These are phyloP conservation scores for Penicillium taxi DNA, from an alignment of 495 filamentous ascomycete genomes.

Conservation along the genomic window DNA sequence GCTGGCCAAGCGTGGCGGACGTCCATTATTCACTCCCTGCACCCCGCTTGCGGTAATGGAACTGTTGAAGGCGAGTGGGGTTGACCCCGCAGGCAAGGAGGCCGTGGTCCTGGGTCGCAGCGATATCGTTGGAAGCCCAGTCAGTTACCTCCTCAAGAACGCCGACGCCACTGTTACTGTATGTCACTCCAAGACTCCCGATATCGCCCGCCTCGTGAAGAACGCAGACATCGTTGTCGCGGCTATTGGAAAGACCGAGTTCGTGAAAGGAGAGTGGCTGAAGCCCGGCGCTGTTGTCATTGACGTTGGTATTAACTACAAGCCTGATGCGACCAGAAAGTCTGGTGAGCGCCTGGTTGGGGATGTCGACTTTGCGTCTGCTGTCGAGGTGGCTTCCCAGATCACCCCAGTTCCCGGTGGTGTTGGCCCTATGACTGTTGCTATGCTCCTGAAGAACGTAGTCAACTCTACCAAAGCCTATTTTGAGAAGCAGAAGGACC, in stretches of 20 bases:
- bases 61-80: slow-evolving; percentile 72
- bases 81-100: slow-evolving; percentile 79
- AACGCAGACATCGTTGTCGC: slow-evolving; percentile 83
- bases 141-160: slow-evolving; percentile 89
- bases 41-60: slow-evolving; percentile 97
- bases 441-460: slow-evolving; percentile 92
- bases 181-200: slow-evolving; percentile 81
- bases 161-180: slow-evolving; percentile 94
- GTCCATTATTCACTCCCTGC: slow-evolving; percentile 83
- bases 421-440: slow-evolving; percentile 97
- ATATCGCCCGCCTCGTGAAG: slow-evolving; percentile 66
- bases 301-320: slow-evolving; percentile 95
- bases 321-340: slow-evolving; percentile 88
- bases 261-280: slow-evolving; percentile 90
- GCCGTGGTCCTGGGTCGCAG: slow-evolving; percentile 92
- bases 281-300: slow-evolving; percentile 92
- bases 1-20: slow-evolving; percentile 85
- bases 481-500: slow-evolving; percentile 71
- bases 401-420: slow-evolving; percentile 97
- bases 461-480: slow-evolving; percentile 71
- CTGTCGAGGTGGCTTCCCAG: slow-evolving; percentile 77
- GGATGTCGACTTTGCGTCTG: slow-evolving; percentile 88
- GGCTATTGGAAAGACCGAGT: slow-evolving; percentile 79
- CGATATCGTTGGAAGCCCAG: slow-evolving; percentile 94
- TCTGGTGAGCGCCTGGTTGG: slow-evolving; percentile 90